Conservation (phyloP, 352 stramenopile species). For the Peronosclerospora sorghi region DNA sequence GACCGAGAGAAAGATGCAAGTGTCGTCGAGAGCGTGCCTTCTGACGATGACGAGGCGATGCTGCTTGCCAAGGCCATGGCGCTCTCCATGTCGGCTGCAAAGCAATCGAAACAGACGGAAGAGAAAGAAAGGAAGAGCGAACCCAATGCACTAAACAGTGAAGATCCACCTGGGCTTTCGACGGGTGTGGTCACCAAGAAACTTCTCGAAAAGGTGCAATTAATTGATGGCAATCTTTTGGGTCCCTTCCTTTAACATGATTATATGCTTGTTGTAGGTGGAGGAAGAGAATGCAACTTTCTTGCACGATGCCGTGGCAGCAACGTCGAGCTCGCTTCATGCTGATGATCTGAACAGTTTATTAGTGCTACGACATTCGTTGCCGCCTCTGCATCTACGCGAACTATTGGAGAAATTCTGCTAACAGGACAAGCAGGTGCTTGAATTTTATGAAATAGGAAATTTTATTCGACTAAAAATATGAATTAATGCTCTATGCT, state of each 20-base stretch:
- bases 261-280: constrained; percentile 35
- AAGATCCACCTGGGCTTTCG: constrained; percentile 8
- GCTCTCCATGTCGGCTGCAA: constrained; percentile 74
- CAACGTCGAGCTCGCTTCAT: constrained; percentile 44
- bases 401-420: constrained; percentile 26
- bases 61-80: constrained; percentile 82
- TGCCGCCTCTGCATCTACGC: constrained; percentile 31
- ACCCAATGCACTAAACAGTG: constrained; percentile 4
- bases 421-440: constrained; percentile 9
- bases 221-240: no score
- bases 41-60: constrained; percentile 72
- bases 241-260: no score
- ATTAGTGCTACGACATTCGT: constrained; percentile 34
- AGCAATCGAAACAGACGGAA: constrained; percentile 30
- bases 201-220: constrained; percentile 49
- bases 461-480: background rate
- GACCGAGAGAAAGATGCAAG: constrained; percentile 4
- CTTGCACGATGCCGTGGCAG: constrained; percentile 33
- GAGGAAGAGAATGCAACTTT: constrained; percentile 56
- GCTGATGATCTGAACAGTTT: constrained; percentile 57
- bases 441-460: no score
- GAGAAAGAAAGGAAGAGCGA: constrained; percentile 15
- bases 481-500: background rate
- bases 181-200: constrained; percentile 23
- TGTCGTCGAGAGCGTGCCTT: constrained; percentile 4